Evolutionary conservation across 768 basidiomycete species (phyloP).

Genomic region (Scleroderma citrinum): DNA sequence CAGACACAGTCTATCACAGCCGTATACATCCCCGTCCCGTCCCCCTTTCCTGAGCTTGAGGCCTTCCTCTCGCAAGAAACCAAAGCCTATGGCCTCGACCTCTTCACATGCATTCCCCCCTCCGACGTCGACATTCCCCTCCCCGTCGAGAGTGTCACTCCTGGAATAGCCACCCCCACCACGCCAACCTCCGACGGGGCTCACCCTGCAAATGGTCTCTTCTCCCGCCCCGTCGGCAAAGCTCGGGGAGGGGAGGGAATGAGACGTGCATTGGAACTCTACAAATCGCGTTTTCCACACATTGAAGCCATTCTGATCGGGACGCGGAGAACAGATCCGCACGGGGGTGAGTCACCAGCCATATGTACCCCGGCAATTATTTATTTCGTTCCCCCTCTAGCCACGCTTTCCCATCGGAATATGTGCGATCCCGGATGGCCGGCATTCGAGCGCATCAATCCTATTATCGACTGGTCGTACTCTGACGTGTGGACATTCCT

Average conservation of each 20-base stretch:
- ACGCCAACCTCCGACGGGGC: conserved; percentile 7
- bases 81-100: conserved; percentile 63
- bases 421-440: conserved; percentile 93
- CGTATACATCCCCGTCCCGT: conserved; percentile 86
- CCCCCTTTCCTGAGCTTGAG: conserved; percentile 83
- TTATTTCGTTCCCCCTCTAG: conserved; percentile 33
- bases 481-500: conserved; percentile 86
- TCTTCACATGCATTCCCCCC: conserved; percentile 39
- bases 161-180: conserved; percentile 24
- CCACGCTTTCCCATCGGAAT: conserved; percentile 61
- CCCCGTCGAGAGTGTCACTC: conserved; percentile 44
- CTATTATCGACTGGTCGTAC: conserved; percentile 95
- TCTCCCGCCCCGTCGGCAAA: conserved; percentile 40
- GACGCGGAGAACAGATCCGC: conserved; percentile 84
- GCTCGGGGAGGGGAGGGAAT: conserved; percentile 65
- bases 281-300: conserved; percentile 59
- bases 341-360: conserved; percentile 64
- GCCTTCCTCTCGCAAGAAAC: conserved; percentile 67
- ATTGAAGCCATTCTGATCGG: conserved; percentile 85
- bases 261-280: conserved; percentile 68
- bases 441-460: conserved; percentile 82
- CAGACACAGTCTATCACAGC: conserved; percentile 49
- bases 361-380: background rate
- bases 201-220: conserved; percentile 4
- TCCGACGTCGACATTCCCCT: conserved; percentile 41